phyloP scores from a whole-genome alignment of 257 asterid species.

The Cinchona pubescens region DNA sequence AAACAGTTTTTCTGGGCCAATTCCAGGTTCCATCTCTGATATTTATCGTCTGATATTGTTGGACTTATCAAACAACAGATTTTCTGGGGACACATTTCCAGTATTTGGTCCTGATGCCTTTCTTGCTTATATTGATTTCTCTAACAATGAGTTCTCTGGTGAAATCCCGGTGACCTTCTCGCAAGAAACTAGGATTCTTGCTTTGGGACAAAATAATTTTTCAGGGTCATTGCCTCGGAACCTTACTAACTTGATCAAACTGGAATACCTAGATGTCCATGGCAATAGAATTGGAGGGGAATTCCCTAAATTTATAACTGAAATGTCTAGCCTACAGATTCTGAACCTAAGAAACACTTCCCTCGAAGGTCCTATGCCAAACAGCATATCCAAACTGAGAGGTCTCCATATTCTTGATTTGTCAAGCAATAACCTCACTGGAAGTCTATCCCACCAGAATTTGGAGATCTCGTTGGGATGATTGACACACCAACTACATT shows the following conservation, averaged over 20 bases:
- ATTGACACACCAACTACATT: slow-evolving; percentile 15
- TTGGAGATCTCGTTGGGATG: slow-evolving; percentile 30
- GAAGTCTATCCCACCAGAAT: slow-evolving; percentile 25
- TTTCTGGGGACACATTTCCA: slow-evolving; percentile 31
- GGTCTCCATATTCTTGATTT: slow-evolving; percentile 30
- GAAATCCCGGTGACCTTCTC: slow-evolving; percentile 27
- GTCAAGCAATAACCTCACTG: slow-evolving; percentile 26
- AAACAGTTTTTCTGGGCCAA: slow-evolving; percentile 29
- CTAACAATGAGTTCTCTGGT: slow-evolving; percentile 33
- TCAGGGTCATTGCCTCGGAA: slow-evolving; percentile 29
- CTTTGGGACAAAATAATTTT: slow-evolving; percentile 29
- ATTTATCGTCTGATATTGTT: slow-evolving; percentile 25
- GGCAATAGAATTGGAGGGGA: slow-evolving; percentile 26
- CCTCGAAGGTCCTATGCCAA: slow-evolving; percentile 31
- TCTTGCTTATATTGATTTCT: slow-evolving; percentile 29
- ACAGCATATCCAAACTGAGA: slow-evolving; percentile 16
- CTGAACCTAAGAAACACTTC: slow-evolving; percentile 31
- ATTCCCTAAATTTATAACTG: slow-evolving; percentile 20
- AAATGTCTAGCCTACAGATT: slow-evolving; percentile 24
- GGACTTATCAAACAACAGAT: slow-evolving; percentile 31
- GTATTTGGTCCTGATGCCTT: slow-evolving; percentile 20
- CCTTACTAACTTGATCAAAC: slow-evolving; percentile 23
- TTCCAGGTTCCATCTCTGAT: slow-evolving; percentile 27
- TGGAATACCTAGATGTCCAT: slow-evolving; percentile 34
- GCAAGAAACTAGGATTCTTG: slow-evolving; percentile 22